Base-by-base conservation (phyloP, 2,329 filamentous ascomycete genomes). In the Atkinsonella texensis region DNA sequence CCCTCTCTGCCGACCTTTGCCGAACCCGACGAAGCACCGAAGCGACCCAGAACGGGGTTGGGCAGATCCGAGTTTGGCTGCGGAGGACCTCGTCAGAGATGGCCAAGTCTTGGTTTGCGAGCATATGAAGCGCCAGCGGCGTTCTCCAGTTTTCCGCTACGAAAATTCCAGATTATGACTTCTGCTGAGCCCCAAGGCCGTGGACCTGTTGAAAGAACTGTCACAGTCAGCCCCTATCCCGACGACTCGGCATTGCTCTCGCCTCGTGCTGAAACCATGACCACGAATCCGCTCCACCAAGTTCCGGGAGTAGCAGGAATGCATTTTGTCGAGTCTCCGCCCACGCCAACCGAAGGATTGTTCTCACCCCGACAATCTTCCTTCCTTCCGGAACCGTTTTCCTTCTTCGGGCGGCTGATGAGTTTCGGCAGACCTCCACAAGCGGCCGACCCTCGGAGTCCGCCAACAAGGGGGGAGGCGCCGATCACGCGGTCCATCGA, bases 401-500 rank as follows among this genome's bases (percentile, higher is more conserved):
- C 66, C 46, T 69, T 75, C 5, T 79, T 80, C 56, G 74, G 71
- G 43, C 70, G 74, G 11, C 50, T 53, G 23, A 43, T 54, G 18
- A 44, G 74, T 2, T 79, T 80, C 56, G 73, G 70, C 44, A 71
- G 74, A 39, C 77, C 76, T 11, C 59, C 69, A 2, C 74, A 77
- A 54, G 67, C 72, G 11, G 73, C 72, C 13, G 85, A 90, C 62
- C 87, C 87, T 13, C 72, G 87, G 58, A 89, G 85, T 63, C 86
- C 86, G 15, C 83, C 85, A 0, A 86, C 84, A 12, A 80, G 79
- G 60, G 85, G 86, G 40, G 84, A 85, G 63, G 81, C 80, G 53
- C 84, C 86, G 3, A 89, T 91, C 54, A 80, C 83, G 49, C 75
- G 86, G 52, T 89, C 84, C 53, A 91, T 91, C 60, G 84, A 87